Base-by-base conservation (phyloP, 495 filamentous ascomycete genomes). In the Aspergillus cavernicola region DNA sequence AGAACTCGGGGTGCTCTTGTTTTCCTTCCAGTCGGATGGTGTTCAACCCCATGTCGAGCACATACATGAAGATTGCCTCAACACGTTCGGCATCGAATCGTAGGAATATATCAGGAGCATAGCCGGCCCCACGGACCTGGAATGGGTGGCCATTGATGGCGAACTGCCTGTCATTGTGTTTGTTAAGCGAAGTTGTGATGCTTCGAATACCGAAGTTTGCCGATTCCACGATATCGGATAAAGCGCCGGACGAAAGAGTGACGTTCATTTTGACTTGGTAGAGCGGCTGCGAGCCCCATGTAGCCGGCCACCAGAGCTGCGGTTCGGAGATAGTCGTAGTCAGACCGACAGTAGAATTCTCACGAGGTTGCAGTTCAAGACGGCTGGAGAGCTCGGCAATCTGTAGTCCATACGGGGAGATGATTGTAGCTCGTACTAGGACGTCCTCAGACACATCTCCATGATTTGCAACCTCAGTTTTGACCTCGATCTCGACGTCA, bases 291-390 rank as follows among this genome's bases (percentile, higher is more conserved):
- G 78, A 65, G 23, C 90, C 90, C 73, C 90, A 90, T 6, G 77
- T 68, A n/a, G 80, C 70, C 12, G 90, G 88, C 70, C 85, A 91
- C 90, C 90, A 95, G 18, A 93, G 73, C 16, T 79, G 65, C 2
- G 88, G 84, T 22, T 80, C 71, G 3, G 67, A 45, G 0, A 83
- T 67, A 13, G 77, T 28, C 3, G 76, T 56, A 4, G 64, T 64
- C 1, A 73, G 59, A 1, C 63, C 59, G 0, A 80, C 55, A 4
- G 68, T 71, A 3, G 71, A 62, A 10, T 73, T 71, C 20, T 66
- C 62, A 1, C 66, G 62, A 28, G 73, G 57, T 3, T 59, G 45
- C 1, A 85, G 57, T 0, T 62, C 69, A 36, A 82, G 44, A 0
- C 50, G 57, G 22, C 73, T 52, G 0, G 49, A 56, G 39, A 76